Percentiles rank a stretch among this genome's conserved stretches.
Evolutionary conservation across 306 rosid species (phyloP).

Genomic region (Malus asiatica): DNA sequence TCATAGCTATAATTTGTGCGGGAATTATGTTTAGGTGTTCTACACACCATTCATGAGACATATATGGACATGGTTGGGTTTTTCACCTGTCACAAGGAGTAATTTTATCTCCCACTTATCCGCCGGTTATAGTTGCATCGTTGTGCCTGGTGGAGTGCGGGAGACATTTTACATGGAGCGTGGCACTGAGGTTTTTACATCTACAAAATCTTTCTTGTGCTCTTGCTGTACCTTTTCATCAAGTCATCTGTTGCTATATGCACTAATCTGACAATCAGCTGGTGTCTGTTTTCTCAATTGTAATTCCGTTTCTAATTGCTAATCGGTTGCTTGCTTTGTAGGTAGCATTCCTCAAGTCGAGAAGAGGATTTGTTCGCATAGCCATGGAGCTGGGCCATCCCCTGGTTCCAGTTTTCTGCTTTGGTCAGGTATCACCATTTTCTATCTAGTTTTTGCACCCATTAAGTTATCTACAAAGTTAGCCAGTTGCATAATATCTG

Average conservation of each 20-base stretch:
- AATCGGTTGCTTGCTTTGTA: conserved; percentile 14
- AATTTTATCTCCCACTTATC: conserved; percentile 53
- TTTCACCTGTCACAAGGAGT: conserved; percentile 57
- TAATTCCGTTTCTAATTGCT: neutral
- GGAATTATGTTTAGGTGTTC: conserved; percentile 47
- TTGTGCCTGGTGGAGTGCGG: conserved; percentile 96
- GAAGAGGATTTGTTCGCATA: conserved; percentile 85
- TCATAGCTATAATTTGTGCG: conserved; percentile 1
- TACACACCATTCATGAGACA: conserved; percentile 90
- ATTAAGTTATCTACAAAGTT: neutral
- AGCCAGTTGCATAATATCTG: neutral
- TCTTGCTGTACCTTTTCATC: neutral
- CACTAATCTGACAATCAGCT: neutral
- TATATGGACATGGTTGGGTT: conserved; percentile 97
- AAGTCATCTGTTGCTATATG: conserved; percentile 1
- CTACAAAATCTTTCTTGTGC: neutral
- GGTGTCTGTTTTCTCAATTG: neutral
- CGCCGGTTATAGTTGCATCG: conserved; percentile 75
- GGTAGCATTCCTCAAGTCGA: conserved; percentile 63
- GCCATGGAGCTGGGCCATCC: conserved; percentile 81
- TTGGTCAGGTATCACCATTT: conserved; percentile 64
- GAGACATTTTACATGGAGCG: conserved; percentile 76
- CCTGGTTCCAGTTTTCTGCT: conserved; percentile 87
- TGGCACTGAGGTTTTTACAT: conserved; percentile 62
- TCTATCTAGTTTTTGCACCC: neutral